phyloP scores from a whole-genome alignment of 2,329 filamentous ascomycete species.

The Thelonectria blattea region DNA sequence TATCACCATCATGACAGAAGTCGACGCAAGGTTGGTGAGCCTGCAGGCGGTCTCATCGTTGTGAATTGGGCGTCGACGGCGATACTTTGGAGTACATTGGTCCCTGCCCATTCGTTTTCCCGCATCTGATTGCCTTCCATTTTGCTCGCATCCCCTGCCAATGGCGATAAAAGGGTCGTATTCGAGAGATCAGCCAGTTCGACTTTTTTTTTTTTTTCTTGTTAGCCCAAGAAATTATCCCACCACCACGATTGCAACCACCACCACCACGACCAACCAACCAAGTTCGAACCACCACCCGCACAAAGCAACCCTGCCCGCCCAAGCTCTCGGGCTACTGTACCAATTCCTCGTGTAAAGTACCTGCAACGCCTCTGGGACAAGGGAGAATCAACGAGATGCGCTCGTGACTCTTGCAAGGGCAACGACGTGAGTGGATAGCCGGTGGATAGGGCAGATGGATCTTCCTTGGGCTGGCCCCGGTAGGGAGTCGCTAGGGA shows the following conservation, averaged over 20 bases:
- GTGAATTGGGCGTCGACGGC: slow-evolving; percentile 3
- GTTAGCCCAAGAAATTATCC: slow-evolving; percentile 23
- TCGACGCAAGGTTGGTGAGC: slow-evolving; percentile 11
- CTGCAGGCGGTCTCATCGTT: not conserved
- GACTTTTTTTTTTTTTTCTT: slow-evolving; percentile 15
- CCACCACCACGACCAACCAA: not conserved
- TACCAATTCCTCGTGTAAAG: slow-evolving; percentile 32
- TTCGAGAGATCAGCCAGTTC: slow-evolving; percentile 23
- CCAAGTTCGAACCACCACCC: not conserved
- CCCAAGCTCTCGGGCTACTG: slow-evolving; percentile 25
- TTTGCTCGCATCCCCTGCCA: not conserved
- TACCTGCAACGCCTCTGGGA: slow-evolving; percentile 13
- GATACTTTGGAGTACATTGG: not conserved
- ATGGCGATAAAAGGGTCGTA: slow-evolving; percentile 29
- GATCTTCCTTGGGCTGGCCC: slow-evolving; percentile 14
- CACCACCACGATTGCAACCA: slow-evolving; percentile 13
- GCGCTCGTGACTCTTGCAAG: slow-evolving; percentile 15
- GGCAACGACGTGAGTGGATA: slow-evolving; percentile 21
- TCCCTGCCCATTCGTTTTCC: slow-evolving; percentile 11
- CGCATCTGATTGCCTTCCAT: slow-evolving; percentile 11
- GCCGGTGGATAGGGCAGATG: slow-evolving; percentile 12
- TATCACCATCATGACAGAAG: slow-evolving; percentile 17
- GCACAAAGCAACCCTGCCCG: slow-evolving; percentile 26
- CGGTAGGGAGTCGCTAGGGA: slow-evolving; percentile 4
- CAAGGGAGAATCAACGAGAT: slow-evolving; percentile 5